phyloP scores from a whole-genome alignment of 2,329 filamentous ascomycete species.

The Calonectria naviculata region DNA sequence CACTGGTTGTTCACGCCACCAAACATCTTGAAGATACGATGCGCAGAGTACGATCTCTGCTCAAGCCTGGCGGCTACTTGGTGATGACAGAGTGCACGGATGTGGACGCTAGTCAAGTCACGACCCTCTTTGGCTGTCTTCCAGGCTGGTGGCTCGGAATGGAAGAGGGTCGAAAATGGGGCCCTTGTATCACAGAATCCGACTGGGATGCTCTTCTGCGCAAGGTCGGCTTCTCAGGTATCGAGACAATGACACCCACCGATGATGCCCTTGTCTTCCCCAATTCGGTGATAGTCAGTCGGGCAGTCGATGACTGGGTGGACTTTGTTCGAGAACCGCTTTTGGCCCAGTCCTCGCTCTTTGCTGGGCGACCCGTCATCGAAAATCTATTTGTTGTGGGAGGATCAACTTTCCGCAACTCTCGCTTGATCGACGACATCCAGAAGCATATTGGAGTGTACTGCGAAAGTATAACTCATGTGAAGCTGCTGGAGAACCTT shows the following conservation, averaged over 20 bases:
- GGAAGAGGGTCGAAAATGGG: constrained; percentile 14
- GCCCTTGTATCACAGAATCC: constrained; percentile 12
- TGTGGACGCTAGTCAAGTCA: not conserved
- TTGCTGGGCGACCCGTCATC: not conserved
- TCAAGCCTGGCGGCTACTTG: not conserved
- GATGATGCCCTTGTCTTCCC: constrained; percentile 1
- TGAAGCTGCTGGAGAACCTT: not conserved
- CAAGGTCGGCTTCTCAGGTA: constrained; percentile 19
- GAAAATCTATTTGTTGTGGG: not conserved
- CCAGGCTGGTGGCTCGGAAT: constrained; percentile 26
- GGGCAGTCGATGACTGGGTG: constrained; percentile 5
- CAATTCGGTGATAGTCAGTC: not conserved
- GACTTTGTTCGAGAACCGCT: constrained; percentile 8
- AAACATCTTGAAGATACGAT: not conserved
- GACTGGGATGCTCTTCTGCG: constrained; percentile 24
- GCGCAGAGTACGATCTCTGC: not conserved
- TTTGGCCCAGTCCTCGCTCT: not conserved
- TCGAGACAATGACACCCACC: constrained; percentile 15
- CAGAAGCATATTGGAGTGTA: not conserved
- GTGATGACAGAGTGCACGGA: constrained; percentile 18
- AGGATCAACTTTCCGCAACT: not conserved
- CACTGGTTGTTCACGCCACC: not conserved
- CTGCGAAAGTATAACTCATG: not conserved
- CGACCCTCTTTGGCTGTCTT: constrained; percentile 11
- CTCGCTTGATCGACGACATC: not conserved